These are phyloP conservation scores for Exophiala xenobiotica DNA, from an alignment of 2,329 filamentous ascomycete species.

Conservation along the genomic window DNA sequence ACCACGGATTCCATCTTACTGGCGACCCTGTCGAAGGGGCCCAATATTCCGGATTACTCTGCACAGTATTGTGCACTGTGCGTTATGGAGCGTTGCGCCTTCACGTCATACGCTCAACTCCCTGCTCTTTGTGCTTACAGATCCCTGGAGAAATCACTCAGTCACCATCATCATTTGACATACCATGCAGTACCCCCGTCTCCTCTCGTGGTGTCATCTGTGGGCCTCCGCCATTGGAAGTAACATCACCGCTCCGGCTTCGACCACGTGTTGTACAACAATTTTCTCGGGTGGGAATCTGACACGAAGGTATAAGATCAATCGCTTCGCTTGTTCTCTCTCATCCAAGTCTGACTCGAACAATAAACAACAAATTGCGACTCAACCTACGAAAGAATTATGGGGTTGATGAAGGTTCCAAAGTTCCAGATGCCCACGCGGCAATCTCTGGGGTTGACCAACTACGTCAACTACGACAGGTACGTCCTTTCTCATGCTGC, in stretches of 20 bases:
- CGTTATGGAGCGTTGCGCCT: constrained; percentile 4
- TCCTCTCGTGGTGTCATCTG: constrained; percentile 15
- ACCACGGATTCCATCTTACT: neutral
- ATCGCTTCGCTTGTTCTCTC: neutral
- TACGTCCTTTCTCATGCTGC: constrained; percentile 1
- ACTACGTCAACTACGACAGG: constrained; percentile 25
- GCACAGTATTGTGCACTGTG: neutral
- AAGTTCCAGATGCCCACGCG: constrained; percentile 22
- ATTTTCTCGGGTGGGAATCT: constrained; percentile 6
- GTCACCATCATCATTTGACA: constrained; percentile 11
- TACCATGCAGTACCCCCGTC: constrained; percentile 8
- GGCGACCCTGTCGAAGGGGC: neutral
- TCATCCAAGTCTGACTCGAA: constrained; percentile 5
- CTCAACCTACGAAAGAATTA: constrained; percentile 6
- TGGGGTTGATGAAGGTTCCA: constrained; percentile 21
- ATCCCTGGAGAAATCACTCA: constrained; percentile 22
- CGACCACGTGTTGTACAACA: constrained; percentile 17
- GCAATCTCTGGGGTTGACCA: constrained; percentile 26
- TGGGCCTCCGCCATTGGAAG: constrained; percentile 20
- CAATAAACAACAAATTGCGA: constrained; percentile 9
- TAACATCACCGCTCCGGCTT: constrained; percentile 14
- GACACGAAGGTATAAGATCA: constrained; percentile 14
- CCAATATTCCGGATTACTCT: neutral
- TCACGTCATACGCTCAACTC: constrained; percentile 13
- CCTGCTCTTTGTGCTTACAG: constrained; percentile 16